Percentiles rank a stretch among this genome's conserved stretches.
These are phyloP conservation scores for Ajuga chamaepitys DNA, from an alignment of 257 asterid genomes.

Conservation along the genomic window DNA sequence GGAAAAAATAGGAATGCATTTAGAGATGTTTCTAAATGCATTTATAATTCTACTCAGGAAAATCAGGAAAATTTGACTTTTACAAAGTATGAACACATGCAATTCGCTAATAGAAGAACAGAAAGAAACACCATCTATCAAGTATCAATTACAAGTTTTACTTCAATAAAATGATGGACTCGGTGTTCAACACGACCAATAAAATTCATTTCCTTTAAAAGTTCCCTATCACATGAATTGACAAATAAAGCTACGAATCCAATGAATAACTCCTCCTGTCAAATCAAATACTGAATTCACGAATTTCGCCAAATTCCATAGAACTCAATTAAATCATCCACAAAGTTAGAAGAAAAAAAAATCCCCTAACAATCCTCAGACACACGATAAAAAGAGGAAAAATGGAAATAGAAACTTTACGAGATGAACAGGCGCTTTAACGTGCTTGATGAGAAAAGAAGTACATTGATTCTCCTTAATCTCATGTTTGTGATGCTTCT, in stretches of 20 bases:
- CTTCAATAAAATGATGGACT: too few relatives aligned
- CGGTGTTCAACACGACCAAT: too few relatives aligned
- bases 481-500: conserved; percentile 55
- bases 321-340: too few relatives aligned
- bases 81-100: not conserved
- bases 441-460: conserved; percentile 56
- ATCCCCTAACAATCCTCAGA: not conserved
- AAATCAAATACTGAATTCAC: too few relatives aligned
- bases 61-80: not conserved
- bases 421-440: conserved; percentile 68
- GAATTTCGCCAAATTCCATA: too few relatives aligned
- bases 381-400: not conserved
- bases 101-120: not conserved
- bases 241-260: not conserved
- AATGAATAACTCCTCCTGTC: not conserved
- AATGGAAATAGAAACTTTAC: conserved; percentile 17
- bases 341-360: not conserved
- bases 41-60: not conserved
- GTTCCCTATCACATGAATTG: too few relatives aligned
- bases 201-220: too few relatives aligned
- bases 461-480: conserved; percentile 55
- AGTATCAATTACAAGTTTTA: too few relatives aligned
- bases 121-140: too few relatives aligned
- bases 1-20: not conserved
- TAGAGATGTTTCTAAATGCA: not conserved